phyloP scores from a whole-genome alignment of 495 filamentous ascomycete species.

The Rostrohypoxylon terebratum region DNA sequence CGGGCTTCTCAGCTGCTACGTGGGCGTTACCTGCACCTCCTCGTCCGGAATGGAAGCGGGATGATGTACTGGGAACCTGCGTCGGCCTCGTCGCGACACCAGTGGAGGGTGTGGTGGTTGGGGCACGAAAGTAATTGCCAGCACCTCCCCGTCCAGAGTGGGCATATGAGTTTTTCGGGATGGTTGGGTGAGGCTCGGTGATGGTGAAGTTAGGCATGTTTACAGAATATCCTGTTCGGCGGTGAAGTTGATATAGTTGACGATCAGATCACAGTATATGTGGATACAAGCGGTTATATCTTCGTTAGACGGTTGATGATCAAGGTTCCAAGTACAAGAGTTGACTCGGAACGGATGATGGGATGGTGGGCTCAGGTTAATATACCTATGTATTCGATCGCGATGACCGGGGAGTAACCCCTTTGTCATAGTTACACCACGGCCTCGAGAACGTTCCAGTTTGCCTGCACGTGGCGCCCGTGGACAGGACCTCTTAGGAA shows the following conservation, averaged over 20 bases:
- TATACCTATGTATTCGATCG: constrained; percentile 39
- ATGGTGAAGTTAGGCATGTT: constrained; percentile 69
- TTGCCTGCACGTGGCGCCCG: constrained; percentile 30
- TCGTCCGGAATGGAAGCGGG: constrained; percentile 81
- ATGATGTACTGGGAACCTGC: constrained; percentile 47
- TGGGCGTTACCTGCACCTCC: constrained; percentile 93
- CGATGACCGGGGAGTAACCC: constrained; percentile 37
- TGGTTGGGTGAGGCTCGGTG: constrained; percentile 83
- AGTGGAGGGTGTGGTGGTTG: constrained; percentile 65
- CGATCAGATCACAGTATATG: constrained; percentile 18
- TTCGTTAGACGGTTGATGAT: constrained; percentile 11
- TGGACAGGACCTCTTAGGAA: constrained; percentile 4
- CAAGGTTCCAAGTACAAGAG: constrained; percentile 24
- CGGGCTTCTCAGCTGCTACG: constrained; percentile 69
- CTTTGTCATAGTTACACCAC: constrained; percentile 50
- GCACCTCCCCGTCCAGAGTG: constrained; percentile 89
- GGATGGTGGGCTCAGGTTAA: constrained; percentile 35
- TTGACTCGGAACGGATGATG: constrained; percentile 6
- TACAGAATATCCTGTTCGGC: constrained; percentile 30
- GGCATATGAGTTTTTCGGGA: constrained; percentile 70
- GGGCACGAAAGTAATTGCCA: constrained; percentile 84
- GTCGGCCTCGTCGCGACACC: constrained; percentile 51
- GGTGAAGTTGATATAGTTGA: constrained; percentile 23
- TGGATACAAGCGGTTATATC: background rate
- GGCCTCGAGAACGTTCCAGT: constrained; percentile 39